These are phyloP conservation scores for Paraphoma sp. DNA, from an alignment of 2,329 filamentous ascomycete species.

Conservation along the genomic window DNA sequence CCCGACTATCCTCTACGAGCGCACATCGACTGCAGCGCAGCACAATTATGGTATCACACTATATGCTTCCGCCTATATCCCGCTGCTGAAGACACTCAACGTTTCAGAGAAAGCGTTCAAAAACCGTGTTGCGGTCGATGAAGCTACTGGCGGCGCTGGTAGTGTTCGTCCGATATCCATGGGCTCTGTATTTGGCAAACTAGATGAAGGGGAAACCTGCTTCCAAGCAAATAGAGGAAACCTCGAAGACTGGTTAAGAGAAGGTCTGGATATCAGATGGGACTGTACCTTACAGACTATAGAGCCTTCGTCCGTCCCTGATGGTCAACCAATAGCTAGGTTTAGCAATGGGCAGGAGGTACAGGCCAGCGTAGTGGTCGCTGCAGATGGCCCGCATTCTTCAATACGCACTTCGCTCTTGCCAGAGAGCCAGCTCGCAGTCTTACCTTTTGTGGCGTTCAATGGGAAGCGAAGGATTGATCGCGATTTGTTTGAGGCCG, in stretches of 20 bases:
- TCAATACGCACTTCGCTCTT: constrained; percentile 32
- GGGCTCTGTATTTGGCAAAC: neutral
- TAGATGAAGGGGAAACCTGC: constrained; percentile 1
- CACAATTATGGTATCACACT: constrained; percentile 52
- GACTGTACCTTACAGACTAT: constrained; percentile 29
- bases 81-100: constrained; percentile 39
- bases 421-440: constrained; percentile 27
- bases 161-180: neutral
- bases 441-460: constrained; percentile 49
- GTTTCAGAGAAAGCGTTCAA: constrained; percentile 42
- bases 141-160: constrained; percentile 30
- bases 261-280: constrained; percentile 47
- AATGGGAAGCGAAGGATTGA: constrained; percentile 27
- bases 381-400: constrained; percentile 50
- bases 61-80: constrained; percentile 37
- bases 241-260: constrained; percentile 43
- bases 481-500: constrained; percentile 27
- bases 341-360: constrained; percentile 19
- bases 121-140: constrained; percentile 41
- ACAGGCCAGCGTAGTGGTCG: constrained; percentile 35
- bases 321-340: neutral
- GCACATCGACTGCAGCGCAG: constrained; percentile 26
- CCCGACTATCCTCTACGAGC: constrained; percentile 42
- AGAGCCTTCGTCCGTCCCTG: constrained; percentile 5
- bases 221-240: constrained; percentile 47